Evolutionary conservation across 257 asterid species (phyloP), one percentile per base, ranked within the genome.

Genomic region (Solanum chmielewskii): DNA sequence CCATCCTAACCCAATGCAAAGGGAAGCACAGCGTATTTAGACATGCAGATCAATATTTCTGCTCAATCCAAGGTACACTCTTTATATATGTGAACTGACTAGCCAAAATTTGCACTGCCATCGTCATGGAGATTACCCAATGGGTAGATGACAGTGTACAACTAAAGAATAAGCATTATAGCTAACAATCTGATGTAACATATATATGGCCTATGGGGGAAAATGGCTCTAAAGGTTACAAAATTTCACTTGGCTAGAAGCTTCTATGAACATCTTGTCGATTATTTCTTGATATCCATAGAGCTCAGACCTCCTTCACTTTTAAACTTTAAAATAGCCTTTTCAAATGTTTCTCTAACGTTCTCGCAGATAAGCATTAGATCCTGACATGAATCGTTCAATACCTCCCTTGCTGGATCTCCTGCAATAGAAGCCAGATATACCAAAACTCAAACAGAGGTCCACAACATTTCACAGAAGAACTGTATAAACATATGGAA

Each of bases 381-480:
- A 89, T 96, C 95, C 90, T 95, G 94, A 90, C 97, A 91, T 0
- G 98, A 91, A 89, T 95, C 98, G 71, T 93, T 93, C 89, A 96
- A 70, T 60, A 93, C 98, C 90, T 96, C 96, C 5, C 98, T 90
- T 29, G 99, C 97, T n/a, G 95, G 90, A 69, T 96, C 96, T 56
- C 98, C 98, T 96, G 88, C 86, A 90, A 29, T 47, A 85, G 60
- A 86, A 60, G 42, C 69, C 81, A 80, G 59, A 13, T 70, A 31
- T 13, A 76, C 83, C 59, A 42, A n/a, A 76, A 7, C 20, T 76
- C 33, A 11, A 42, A 42, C 2, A 42, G 83, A 76, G 18, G 66
- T 7, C 77, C 2, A 20, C 18, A n/a, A 41, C 37, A 3, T 77
- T 14, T 77, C 62, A 44, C 25, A 42, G 1, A 76, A 64, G 4